Conservation (phyloP, 352 stramenopile genomes). For the Phytophthora quininea region DNA sequence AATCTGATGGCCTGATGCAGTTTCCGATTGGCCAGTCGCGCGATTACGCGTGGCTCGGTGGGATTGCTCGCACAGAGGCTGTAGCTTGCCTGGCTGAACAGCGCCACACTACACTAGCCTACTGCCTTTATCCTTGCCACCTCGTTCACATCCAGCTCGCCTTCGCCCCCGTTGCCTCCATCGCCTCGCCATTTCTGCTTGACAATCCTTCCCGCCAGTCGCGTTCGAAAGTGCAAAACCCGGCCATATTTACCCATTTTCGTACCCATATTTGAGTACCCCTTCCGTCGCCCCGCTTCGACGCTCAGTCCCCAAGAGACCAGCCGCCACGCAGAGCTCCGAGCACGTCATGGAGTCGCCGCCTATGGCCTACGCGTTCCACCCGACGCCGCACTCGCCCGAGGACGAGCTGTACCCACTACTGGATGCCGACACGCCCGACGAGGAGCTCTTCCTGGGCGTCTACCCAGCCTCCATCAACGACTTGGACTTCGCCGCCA, state of each 20-base stretch:
- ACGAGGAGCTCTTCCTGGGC: constrained; percentile 61
- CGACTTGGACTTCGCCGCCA: constrained; percentile 70
- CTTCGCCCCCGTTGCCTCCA: neutral
- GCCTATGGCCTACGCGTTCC: constrained; percentile 57
- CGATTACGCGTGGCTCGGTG: neutral
- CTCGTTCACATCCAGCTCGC: no score
- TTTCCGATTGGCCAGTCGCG: neutral
- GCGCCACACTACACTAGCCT: no score
- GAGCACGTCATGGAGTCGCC: constrained; percentile 30
- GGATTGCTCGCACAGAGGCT: constrained; percentile 1
- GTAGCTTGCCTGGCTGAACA: neutral
- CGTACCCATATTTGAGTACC: neutral
- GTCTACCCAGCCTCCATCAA: constrained; percentile 61
- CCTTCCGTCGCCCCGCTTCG: neutral
- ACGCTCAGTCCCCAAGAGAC: constrained; percentile 25
- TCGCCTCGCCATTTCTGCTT: neutral
- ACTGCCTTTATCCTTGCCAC: neutral
- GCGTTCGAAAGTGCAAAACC: neutral
- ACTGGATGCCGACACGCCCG: constrained; percentile 35
- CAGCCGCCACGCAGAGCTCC: constrained; percentile 15
- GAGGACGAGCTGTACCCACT: constrained; percentile 74
- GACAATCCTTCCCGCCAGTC: neutral
- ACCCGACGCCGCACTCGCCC: constrained; percentile 28
- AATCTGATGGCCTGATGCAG: neutral
- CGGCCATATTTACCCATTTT: neutral